Base-by-base conservation (phyloP, 108 stramenopile genomes). In the Pseudonitzschia multiseries region DNA sequence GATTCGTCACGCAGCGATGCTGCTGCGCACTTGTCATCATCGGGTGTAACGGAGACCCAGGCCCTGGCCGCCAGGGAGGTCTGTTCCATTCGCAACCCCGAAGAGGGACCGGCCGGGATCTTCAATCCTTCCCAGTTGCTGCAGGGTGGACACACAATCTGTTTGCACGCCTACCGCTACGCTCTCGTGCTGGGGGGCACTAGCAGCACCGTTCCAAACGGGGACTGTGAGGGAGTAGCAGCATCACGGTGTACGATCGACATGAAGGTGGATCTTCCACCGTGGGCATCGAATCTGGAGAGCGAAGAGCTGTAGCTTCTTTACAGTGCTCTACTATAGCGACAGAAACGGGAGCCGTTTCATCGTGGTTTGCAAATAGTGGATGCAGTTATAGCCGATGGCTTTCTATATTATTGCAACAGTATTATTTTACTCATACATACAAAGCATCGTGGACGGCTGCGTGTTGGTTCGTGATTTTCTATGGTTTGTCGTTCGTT, bases 131-230 rank as follows among this genome's bases (percentile, higher is more conserved):
- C 87, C 12, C 93, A 94, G 50, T 65, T 94, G 15, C 53, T 94
- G 51, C 80, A 85, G 64, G 80, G 81, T 21, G 89, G 90, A 0
- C 89, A 91, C 57, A 56, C 72, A 10, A 91, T 94, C 64, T 84
- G 84, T 64, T 72, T 94, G 28, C 90, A 92, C 74, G 87, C 93
- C 21, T 77, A 74, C 29, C 76, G 84, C 40, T 93, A 93, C 76
- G 29, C 28, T 40, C 32, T 62, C n/a, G 0, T 20, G 0, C 31
- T 62, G 27, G 28, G 28, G 13, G 4, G 15, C 22, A 59, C 26
- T 28, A 10, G 0, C 6, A 59, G 24, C 26, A 59, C 57, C 15
- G 27, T 0, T 3, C 46, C 17, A 48, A 48, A 14, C 9, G 13
- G 13, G 46, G 13, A 48, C 2, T 18, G 1, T 10, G 17, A 48